These are phyloP conservation scores for Tuber umbilicatum DNA, from an alignment of 495 filamentous ascomycete species.

Conservation along the genomic window DNA sequence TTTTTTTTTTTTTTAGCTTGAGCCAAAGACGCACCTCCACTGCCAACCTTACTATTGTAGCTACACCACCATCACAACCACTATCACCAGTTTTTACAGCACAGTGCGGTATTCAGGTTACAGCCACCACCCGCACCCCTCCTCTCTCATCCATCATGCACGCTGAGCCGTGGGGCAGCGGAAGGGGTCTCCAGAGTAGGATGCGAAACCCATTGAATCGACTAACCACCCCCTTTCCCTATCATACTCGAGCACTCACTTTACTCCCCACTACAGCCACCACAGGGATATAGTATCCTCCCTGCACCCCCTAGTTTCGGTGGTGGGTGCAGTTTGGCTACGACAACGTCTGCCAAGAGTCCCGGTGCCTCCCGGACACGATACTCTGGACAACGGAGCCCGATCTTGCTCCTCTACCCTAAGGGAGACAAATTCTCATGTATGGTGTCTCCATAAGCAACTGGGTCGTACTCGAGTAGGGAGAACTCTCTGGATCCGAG, in stretches of 20 bases:
- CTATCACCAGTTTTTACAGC: neutral
- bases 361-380: neutral
- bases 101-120: neutral
- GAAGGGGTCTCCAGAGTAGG: constrained; percentile 25
- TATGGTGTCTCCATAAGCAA: neutral
- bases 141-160: constrained; percentile 33
- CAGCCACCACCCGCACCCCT: constrained; percentile 26
- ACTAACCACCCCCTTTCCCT: neutral
- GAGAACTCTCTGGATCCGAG: neutral
- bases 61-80: neutral
- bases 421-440: neutral
- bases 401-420: neutral
- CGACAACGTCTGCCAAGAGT: neutral
- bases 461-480: no score
- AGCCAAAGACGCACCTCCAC: neutral
- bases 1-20: neutral
- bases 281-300: neutral
- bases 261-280: constrained; percentile 22
- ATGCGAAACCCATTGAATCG: constrained; percentile 8
- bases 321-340: neutral
- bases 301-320: neutral
- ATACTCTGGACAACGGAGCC: neutral
- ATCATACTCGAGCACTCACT: neutral
- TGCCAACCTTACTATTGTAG: neutral
- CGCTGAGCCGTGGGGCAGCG: constrained; percentile 25